phyloP scores from a whole-genome alignment of 1,284 basidiomycete species.

The Ganoderma lingzhi region DNA sequence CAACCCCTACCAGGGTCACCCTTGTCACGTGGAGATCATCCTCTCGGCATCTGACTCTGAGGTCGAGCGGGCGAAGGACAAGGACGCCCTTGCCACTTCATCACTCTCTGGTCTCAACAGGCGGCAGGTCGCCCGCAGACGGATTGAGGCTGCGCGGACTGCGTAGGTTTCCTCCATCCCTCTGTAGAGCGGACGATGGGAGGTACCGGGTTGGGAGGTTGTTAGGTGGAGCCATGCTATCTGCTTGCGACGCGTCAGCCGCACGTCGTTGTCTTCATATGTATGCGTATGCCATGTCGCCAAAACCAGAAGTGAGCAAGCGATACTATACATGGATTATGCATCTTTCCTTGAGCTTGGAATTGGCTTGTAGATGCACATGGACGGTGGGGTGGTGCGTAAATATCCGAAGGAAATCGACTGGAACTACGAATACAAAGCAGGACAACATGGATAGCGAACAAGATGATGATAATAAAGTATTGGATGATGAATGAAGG shows the following conservation, averaged over 20 bases:
- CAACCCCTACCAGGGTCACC: conserved; percentile 92
- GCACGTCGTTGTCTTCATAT: conserved; percentile 38
- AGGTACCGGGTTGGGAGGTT: conserved; percentile 12
- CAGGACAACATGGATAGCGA: conserved; percentile 20
- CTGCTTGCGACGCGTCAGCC: conserved; percentile 30
- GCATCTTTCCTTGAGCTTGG: conserved; percentile 26
- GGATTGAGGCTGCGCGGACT: conserved; percentile 79
- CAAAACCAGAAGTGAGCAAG: conserved; percentile 34
- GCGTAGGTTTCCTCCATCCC: conserved; percentile 18
- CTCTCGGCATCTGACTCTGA: conserved; percentile 81
- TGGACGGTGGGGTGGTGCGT: background rate
- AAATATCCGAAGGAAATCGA: background rate
- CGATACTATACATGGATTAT: conserved; percentile 34
- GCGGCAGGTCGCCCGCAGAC: conserved; percentile 82
- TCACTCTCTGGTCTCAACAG: conserved; percentile 76
- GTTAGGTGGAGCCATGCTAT: conserved; percentile 31
- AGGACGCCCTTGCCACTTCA: conserved; percentile 59
- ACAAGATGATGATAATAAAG: conserved; percentile 6
- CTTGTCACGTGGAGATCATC: conserved; percentile 96
- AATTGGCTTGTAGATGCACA: background rate
- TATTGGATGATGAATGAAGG: background rate
- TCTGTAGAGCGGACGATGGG: conserved; percentile 17
- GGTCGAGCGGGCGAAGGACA: conserved; percentile 92
- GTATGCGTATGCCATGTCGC: conserved; percentile 44
- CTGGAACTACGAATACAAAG: conserved; percentile 20